Evolutionary conservation across 495 filamentous ascomycete genomes (phyloP), one percentile per base, ranked within the genome.

Genomic region (Penicillium manginii): DNA sequence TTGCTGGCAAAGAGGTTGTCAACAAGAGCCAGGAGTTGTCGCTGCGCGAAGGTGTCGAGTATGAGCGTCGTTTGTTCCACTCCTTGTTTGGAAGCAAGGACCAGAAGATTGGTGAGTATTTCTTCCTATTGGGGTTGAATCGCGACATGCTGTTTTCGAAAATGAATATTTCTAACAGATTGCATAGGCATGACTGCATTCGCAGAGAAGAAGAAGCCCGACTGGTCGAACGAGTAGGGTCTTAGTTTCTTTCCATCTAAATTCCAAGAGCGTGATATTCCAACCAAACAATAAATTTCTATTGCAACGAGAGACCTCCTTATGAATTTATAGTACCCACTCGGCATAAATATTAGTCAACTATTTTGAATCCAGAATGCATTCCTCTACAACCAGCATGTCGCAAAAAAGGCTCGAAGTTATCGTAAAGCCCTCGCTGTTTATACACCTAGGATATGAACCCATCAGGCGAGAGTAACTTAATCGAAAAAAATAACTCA

Each of bases 1-100:
- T 88, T 80, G 94, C 91, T n/a, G 90, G 86, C 8, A 98, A 98
- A 84, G 94, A 98, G 82, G 96, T 92, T 17, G 92, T 98, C 23
- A 97, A 97, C 66, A 96, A 97, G 86, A 93, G 91, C 66, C 91
- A 96, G 80, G 93, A 98, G 63, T 69, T 93, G 60, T 77, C 85
- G 12, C 74, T 98, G 59, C 80, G 88, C 64, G 96, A 97, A 66
- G 94, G 94, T 0, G 87, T 98, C 1, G 96, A 98, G 78, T 97
- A 83, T 76, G 94, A 98, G 84, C 79, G 94, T 69, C 81, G 93
- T 50, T 78, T 97, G 56, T 98, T 98, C 80, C 94, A 98, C 71
- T 81, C 83, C 12, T 68, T 97, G 66, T 98, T 98, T 84, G 93
- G 93, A 5, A 93, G 88, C 55, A 81, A 88, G 80, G 94, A 98